A percentile compares a stretch with the other conserved stretches of the same genome.
Conservation (phyloP, 495 filamentous ascomycete genomes). For the Pseudomonodictys pantanalensis region DNA sequence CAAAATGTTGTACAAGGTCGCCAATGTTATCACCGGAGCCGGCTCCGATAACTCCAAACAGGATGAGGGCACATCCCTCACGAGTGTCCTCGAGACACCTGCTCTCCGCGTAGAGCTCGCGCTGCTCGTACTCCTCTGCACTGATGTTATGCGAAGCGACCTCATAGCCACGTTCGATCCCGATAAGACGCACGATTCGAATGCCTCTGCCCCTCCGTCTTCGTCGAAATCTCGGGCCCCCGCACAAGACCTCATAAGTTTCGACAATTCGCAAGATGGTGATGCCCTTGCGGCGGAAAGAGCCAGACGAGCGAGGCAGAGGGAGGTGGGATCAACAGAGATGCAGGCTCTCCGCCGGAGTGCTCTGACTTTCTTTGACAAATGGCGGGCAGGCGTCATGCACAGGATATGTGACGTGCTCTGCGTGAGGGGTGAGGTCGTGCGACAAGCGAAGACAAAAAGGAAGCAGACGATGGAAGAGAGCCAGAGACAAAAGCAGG, state of each 20-base stretch:
- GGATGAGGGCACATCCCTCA: constrained; percentile 36
- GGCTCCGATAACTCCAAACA: constrained; percentile 11
- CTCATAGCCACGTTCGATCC: constrained; percentile 42
- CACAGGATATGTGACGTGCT: constrained; percentile 32
- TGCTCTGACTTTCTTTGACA: constrained; percentile 34
- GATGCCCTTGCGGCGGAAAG: constrained; percentile 31
- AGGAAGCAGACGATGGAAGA: constrained; percentile 18
- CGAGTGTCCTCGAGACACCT: constrained; percentile 38
- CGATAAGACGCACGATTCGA: constrained; percentile 33
- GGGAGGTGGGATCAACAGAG: constrained; percentile 27
- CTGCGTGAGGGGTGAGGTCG: constrained; percentile 25
- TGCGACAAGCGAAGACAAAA: constrained; percentile 29
- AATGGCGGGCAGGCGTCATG: constrained; percentile 34
- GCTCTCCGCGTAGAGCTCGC: constrained; percentile 42
- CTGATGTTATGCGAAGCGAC: constrained; percentile 41
- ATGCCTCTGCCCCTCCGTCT: constrained; percentile 15
- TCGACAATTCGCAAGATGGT: constrained; percentile 35
- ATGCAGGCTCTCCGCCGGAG: constrained; percentile 32
- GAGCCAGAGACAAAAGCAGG: constrained; percentile 8
- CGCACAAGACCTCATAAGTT: constrained; percentile 26
- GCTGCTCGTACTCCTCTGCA: constrained; percentile 41
- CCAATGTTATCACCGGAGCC: constrained; percentile 24
- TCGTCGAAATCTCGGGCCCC: constrained; percentile 17
- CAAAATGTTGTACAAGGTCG: constrained; percentile 25
- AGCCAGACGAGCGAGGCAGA: constrained; percentile 15